Conservation (phyloP, 2,329 filamentous ascomycete species). For the Bimuria novae-zelandiae region DNA sequence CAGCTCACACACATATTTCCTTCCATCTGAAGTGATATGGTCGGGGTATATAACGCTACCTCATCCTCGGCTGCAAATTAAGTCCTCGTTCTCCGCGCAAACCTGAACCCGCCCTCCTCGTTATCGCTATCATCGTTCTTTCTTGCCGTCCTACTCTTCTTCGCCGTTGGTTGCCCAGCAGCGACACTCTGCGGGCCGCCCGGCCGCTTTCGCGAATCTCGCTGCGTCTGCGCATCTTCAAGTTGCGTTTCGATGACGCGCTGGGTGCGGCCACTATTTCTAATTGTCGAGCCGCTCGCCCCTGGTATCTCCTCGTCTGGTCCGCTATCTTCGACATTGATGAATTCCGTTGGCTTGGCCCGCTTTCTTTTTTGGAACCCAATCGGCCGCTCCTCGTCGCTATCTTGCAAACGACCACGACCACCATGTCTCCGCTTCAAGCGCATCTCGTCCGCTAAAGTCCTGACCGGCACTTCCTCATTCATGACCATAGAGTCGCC, state of each 20-base stretch:
- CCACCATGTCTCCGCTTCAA: conserved; percentile 12
- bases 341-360: conserved; percentile 21
- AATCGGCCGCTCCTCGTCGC: conserved; percentile 33
- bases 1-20: not conserved
- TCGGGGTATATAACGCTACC: not conserved
- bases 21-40: not conserved
- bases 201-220: conserved; percentile 31
- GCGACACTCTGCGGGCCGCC: conserved; percentile 22
- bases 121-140: conserved; percentile 59
- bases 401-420: conserved; percentile 11
- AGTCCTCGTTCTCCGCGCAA: conserved; percentile 45
- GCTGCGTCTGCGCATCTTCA: conserved; percentile 33
- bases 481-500: conserved; percentile 79
- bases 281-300: conserved; percentile 21
- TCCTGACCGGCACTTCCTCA: conserved; percentile 23
- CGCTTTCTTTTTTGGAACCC: conserved; percentile 34
- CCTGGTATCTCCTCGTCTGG: conserved; percentile 27
- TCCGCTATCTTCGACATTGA: conserved; percentile 40
- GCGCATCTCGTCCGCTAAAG: conserved; percentile 18
- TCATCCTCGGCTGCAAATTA: not conserved
- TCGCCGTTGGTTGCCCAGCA: conserved; percentile 31
- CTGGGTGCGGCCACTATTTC: conserved; percentile 31
- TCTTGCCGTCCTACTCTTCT: conserved; percentile 28
- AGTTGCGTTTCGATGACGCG: conserved; percentile 37
- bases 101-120: conserved; percentile 61